phyloP scores from a whole-genome alignment of 352 stramenopile species.

The Pythium biforme region DNA sequence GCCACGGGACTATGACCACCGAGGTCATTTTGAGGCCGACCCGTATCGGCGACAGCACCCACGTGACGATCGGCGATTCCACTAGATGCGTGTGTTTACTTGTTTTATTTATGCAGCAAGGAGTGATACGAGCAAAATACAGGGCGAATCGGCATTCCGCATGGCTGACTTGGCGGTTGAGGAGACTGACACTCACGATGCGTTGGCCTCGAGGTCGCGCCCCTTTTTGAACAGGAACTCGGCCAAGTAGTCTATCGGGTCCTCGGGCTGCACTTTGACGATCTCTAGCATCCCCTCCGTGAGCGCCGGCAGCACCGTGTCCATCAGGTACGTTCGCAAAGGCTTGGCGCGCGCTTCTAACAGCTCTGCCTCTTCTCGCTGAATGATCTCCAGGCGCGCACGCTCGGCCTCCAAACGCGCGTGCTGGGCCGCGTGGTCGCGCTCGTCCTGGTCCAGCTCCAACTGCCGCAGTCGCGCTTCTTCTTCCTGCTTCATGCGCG shows the following conservation, averaged over 20 bases:
- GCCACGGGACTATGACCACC: conserved; percentile 4
- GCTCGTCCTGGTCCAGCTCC: conserved; percentile 49
- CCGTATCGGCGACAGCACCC: conserved; percentile 3
- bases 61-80: conserved; percentile 5
- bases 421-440: conserved; percentile 44
- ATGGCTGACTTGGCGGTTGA: too few species aligned
- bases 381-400: conserved; percentile 64
- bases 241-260: conserved; percentile 87
- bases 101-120: conserved; percentile 23
- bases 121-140: conserved; percentile 9
- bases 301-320: conserved; percentile 80
- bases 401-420: conserved; percentile 53
- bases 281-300: conserved; percentile 87
- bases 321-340: conserved; percentile 79
- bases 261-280: conserved; percentile 80
- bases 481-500: conserved; percentile 48
- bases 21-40: neutral
- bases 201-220: conserved; percentile 43
- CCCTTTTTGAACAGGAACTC: conserved; percentile 86
- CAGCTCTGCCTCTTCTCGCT: conserved; percentile 78
- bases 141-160: too few species aligned
- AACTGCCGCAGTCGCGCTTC: conserved; percentile 35
- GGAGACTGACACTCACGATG: conserved; percentile 3
- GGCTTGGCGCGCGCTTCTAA: conserved; percentile 79
- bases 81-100: conserved; percentile 13